Base-by-base conservation (phyloP, 805 yeast species). In the Priceomyces castillae region DNA sequence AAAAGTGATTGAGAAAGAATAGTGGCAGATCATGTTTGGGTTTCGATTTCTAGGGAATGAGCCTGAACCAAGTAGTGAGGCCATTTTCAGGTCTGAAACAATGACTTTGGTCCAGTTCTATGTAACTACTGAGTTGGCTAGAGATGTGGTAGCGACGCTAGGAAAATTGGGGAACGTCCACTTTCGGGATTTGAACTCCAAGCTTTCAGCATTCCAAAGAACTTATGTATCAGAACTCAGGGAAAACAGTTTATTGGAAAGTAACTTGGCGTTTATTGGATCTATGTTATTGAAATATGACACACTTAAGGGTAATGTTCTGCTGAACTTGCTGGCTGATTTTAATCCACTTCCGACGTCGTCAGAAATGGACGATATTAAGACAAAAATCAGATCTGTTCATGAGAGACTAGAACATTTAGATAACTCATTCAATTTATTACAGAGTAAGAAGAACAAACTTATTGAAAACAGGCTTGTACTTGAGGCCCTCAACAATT, bases 101-200 rank as follows among this genome's bases (percentile, higher is more conserved):
- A 74, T 74, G 78, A 59, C 72, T 2, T 54, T 74, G 36, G 76
- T 73, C 11, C 78, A 74, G 46, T 68, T 74, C 57, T 74, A 71
- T 48, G 73, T 74, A 22, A 71, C 78, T 17, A 64, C 64, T 14
- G 78, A 74, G 49, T 53, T 71, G 51, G 74, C 75, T 6, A 46
- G 76, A 38, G 76, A 71, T 39, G 62, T 69, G 44, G 74, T 69
- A 15, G 57, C 56, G 37, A 59, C 61, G 1, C 49, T 72, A 22
- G 76, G 76, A 6, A 48, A 55, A n/a, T 46, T 62, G 15, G 74
- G 73, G 19, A 56, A 59, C 20, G 76, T 71, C 10, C 76, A 71
- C 50, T 71, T 71, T 49, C 55, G 76, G 31, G 76, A 71, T 53
- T 73, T 88, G 69, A 74, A 74, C 51, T 62, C 71, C 18, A 64